Evolutionary conservation across 2,329 filamentous ascomycete genomes (phyloP).

Genomic region (Calonectria crousiana): DNA sequence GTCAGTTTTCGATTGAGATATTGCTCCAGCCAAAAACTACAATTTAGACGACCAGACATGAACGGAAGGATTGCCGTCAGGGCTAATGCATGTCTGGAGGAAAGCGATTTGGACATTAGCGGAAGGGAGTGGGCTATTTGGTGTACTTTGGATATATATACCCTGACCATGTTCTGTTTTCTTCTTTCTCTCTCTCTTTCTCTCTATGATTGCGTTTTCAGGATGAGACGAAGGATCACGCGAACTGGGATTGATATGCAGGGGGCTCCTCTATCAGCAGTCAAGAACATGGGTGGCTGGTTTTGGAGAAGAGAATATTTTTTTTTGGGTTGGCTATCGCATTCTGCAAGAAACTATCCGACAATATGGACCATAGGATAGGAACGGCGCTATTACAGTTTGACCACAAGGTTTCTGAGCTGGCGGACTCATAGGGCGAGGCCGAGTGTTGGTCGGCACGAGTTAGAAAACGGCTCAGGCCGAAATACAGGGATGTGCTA

Average conservation of each 20-base stretch:
- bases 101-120: background rate
- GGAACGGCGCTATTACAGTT: background rate
- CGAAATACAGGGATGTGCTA: background rate
- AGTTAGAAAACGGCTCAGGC: background rate
- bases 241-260: slow-evolving; percentile 1
- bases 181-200: background rate
- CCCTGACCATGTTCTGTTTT: background rate
- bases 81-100: background rate
- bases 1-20: background rate
- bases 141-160: background rate
- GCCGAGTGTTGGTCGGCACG: background rate
- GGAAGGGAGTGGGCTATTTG: background rate
- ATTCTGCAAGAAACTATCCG: background rate
- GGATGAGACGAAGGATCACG: slow-evolving; percentile 1
- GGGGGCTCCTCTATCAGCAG: background rate
- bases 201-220: background rate
- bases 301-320: background rate
- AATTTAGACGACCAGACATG: background rate
- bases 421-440: too few relatives aligned
- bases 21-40: background rate
- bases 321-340: background rate
- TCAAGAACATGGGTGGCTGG: background rate
- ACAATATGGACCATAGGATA: background rate
- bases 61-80: background rate
- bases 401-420: background rate